Evolutionary conservation across 306 rosid species (phyloP).

Genomic region (Trifolium dubium): DNA sequence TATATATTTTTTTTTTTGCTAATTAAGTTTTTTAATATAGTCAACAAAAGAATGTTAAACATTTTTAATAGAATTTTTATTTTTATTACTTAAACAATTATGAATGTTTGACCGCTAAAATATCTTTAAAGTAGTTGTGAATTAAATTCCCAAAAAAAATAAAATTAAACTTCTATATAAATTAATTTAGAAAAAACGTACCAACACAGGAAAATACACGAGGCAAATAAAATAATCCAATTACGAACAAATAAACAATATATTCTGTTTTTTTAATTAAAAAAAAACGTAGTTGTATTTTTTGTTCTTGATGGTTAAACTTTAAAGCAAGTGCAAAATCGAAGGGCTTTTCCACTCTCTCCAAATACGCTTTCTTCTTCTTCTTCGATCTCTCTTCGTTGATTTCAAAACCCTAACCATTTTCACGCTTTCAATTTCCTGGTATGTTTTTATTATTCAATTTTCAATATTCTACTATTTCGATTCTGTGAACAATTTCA

Average conservation of each 20-base stretch:
- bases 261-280: slow-evolving; percentile 16
- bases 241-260: slow-evolving; percentile 2
- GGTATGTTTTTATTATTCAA: slow-evolving; percentile 38
- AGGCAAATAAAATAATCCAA: not conserved
- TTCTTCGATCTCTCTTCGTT: slow-evolving; percentile 30
- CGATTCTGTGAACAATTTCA: slow-evolving; percentile 41
- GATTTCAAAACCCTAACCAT: slow-evolving; percentile 38
- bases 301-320: slow-evolving; percentile 52
- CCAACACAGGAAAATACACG: not conserved
- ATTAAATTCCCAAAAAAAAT: no score
- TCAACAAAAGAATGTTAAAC: no score
- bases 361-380: not conserved
- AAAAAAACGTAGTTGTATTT: slow-evolving; percentile 32
- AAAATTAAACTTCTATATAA: not conserved
- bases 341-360: slow-evolving; percentile 50
- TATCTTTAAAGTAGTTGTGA: no score
- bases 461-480: slow-evolving; percentile 11
- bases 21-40: no score
- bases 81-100: no score
- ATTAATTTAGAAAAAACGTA: not conserved
- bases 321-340: slow-evolving; percentile 50
- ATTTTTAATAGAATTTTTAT: no score
- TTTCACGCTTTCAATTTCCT: slow-evolving; percentile 28
- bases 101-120: no score
- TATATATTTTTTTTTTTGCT: no score